Base-by-base conservation (phyloP, 176 grass and related monocot species). In the Aegilops umbellulata region DNA sequence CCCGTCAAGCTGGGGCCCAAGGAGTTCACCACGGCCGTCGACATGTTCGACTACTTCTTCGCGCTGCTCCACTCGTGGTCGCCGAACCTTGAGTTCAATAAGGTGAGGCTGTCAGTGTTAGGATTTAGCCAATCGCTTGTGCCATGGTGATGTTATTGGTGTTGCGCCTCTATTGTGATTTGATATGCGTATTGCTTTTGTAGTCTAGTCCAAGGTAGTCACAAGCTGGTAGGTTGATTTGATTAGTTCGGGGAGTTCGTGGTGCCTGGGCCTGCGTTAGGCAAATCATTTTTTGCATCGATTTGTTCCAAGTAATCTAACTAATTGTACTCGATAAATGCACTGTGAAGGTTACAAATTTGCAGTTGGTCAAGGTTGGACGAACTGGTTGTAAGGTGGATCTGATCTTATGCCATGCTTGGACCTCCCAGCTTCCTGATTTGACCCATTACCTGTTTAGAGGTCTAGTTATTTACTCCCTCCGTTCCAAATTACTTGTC, bases 11-110 rank as follows among this genome's bases (percentile, higher is more conserved):
- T 99, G 61, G 97, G 97, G 10, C 94, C 97, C 3, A 99, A 96
- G 83, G 90, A 90, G 85, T 99, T 99, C 74, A 67, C 61, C 78
- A 75, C 90, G 39, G 73, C 88, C 20, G 75, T 87, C n/a, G 92
- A 96, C 78, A 94, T 97, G 92, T 99, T 99, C 32, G 77, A 96
- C 73, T 99, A 97, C 61, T 99, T 94, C 83, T 80, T 90, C 42
- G 85, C 83, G 2, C 80, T 99, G 22, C 88, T 99, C 9, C 94
- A 82, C 73, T 35, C 80, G n/a, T 99, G 97, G 97, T n/a, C 87
- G 62, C 75, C 87, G 22, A 82, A 93, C 41, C 17, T 96, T 20
- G 89, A 97, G 36, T 79, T 94, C 76, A 99, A 99, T 39, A 82
- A 99, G 87, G 97, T 99, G 84, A 58, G 73, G 0, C 44, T 4